Base-by-base conservation (phyloP, 2,329 filamentous ascomycete genomes). In the Domatiomyces globalis region DNA sequence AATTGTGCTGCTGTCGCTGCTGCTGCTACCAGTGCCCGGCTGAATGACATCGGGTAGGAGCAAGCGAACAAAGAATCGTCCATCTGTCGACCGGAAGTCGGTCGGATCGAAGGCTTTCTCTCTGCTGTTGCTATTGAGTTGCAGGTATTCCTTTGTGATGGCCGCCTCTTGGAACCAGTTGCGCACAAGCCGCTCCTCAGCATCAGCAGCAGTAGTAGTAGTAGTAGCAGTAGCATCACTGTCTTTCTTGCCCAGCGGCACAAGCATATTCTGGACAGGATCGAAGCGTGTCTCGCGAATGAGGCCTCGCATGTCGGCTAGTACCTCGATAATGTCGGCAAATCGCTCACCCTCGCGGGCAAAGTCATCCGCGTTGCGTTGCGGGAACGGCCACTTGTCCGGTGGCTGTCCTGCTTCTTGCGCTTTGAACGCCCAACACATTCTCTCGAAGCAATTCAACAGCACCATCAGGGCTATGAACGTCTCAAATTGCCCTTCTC, bases 401-500 rank as follows among this genome's bases (percentile, higher is more conserved):
- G 60, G 51, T 54, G 66, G 67, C 39, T 60, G 60, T 45, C 69
- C 65, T 4, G 45, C 44, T 45, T 67, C 65, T 36, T 77, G 73
- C 73, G 73, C 78, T 1, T 67, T 71, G 29, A 77, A 81, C 2
- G 79, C 65, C 69, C 75, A 78, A 60, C 75, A 75, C 64, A 77
- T 78, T 50, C 77, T 71, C 63, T 81, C 78, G 12, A 79, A 74
- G 55, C 75, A 79, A 52, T 74, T 77, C 20, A 81, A 66, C 0
- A 81, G 66, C 15, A 81, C 69, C n/a, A 81, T 67, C 0, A 76
- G 71, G 4, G 75, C 73, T n/a, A 81, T 64, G 60, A 79, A 80
- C 0, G 77, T 80, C 54, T 77, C 74, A 51, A 81, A 79, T 45
- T 71, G 71, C 49, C 73, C 75, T 19, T 71, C 72, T 61, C 78